Evolutionary conservation across 164 flowering plant genomes (phyloP).

Genomic region (Cinnamomum micranthum): DNA sequence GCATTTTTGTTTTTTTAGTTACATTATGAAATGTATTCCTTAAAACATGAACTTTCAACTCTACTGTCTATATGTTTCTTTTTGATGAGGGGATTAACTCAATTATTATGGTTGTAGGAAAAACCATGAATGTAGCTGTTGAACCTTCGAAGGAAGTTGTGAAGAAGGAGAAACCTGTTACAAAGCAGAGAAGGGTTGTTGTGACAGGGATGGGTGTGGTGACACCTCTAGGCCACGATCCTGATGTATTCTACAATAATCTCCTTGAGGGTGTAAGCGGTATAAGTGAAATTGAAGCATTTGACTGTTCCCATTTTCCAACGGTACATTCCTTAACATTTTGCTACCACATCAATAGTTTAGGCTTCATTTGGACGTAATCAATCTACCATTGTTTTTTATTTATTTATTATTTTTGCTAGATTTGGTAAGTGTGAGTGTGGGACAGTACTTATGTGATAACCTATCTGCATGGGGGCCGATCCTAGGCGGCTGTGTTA

Average conservation of each 20-base stretch:
- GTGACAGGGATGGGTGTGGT: slow-evolving; percentile 97
- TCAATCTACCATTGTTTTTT: not conserved
- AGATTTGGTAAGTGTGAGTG: not conserved
- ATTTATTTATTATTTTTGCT: not conserved
- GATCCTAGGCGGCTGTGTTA: too few species aligned
- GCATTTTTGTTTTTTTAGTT: not conserved
- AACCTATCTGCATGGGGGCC: too few species aligned
- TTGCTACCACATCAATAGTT: not conserved
- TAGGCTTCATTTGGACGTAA: not conserved
- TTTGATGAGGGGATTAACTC: not conserved
- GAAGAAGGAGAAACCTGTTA: slow-evolving; percentile 53
- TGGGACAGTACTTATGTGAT: too few species aligned
- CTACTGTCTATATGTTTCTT: not conserved
- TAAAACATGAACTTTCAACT: not conserved
- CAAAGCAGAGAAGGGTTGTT: slow-evolving; percentile 84
- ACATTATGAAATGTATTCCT: not conserved
- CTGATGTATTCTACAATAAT: slow-evolving; percentile 78
- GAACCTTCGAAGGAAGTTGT: slow-evolving; percentile 54
- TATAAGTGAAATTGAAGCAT: slow-evolving; percentile 83
- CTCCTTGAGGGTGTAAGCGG: slow-evolving; percentile 97
- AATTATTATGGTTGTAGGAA: slow-evolving; percentile 29
- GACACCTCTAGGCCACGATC: slow-evolving; percentile 81
- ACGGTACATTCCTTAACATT: slow-evolving; percentile 45
- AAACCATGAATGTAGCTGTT: slow-evolving; percentile 65
- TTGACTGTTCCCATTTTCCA: slow-evolving; percentile 84